Evolutionary conservation across 371 early-diverging fungal genomes (phyloP).

Genomic region (Mucor circinelloides): DNA sequence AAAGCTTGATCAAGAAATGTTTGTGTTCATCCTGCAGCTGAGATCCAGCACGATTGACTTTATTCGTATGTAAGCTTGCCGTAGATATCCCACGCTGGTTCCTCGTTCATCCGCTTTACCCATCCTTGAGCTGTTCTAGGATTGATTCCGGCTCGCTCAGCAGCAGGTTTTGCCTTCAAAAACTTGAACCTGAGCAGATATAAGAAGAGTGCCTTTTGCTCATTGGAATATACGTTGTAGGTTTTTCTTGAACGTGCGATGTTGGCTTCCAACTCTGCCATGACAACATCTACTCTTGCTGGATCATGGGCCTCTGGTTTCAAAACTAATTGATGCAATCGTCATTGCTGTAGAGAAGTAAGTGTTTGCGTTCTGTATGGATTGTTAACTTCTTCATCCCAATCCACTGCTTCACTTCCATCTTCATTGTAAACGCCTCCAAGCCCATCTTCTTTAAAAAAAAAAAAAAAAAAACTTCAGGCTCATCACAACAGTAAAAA

Average conservation of each 20-base stretch:
- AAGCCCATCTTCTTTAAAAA: constrained; percentile 16
- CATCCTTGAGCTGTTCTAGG: constrained; percentile 6
- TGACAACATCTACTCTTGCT: neutral
- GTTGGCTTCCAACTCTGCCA: neutral
- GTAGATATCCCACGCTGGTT: constrained; percentile 10
- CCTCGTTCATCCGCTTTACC: constrained; percentile 10
- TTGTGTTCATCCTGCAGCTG: constrained; percentile 19
- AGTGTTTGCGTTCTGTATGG: neutral
- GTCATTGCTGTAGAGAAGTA: neutral
- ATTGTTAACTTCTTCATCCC: constrained; percentile 11
- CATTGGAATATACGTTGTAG: constrained; percentile 10
- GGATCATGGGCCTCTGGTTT: neutral
- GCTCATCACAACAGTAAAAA: neutral
- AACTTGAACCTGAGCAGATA: constrained; percentile 17
- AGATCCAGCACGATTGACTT: neutral
- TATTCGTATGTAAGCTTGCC: constrained; percentile 4
- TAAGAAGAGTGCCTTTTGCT: constrained; percentile 12
- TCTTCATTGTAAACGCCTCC: constrained; percentile 18
- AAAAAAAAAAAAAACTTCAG: too few species aligned
- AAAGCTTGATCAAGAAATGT: neutral
- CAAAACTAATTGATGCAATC: neutral
- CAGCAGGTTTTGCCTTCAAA: constrained; percentile 13
- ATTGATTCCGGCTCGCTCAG: constrained; percentile 1
- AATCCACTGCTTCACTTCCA: constrained; percentile 17
- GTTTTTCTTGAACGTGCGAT: neutral